Conservation (phyloP, 2,329 filamentous ascomycete species). For the Fusarium vanettenii region DNA sequence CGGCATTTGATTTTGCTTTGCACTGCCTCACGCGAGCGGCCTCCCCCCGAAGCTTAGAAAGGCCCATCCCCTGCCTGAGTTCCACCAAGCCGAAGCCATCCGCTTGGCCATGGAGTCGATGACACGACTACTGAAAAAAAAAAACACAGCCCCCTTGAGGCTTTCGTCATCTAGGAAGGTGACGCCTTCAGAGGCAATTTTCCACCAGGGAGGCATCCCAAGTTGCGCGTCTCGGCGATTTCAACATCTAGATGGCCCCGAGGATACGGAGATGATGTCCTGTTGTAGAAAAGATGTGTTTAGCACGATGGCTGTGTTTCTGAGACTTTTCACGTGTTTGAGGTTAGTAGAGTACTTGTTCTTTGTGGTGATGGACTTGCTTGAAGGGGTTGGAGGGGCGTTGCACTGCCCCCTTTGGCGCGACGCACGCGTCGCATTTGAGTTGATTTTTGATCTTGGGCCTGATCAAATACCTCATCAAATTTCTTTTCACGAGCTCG, state of each 20-base stretch:
- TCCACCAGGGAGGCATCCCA: background rate
- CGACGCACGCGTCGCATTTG: background rate
- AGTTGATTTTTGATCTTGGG: background rate
- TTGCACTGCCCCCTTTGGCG: background rate
- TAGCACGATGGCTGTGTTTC: background rate
- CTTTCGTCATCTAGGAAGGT: background rate
- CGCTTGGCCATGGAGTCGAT: background rate
- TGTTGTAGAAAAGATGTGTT: background rate
- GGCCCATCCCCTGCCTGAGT: background rate
- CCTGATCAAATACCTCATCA: background rate
- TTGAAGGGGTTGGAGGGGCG: background rate
- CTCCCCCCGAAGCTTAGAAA: background rate
- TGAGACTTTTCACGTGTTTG: background rate
- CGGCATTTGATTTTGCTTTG: background rate
- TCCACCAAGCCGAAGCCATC: background rate
- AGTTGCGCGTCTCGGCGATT: background rate
- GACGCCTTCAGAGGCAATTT: background rate
- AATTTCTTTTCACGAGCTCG: background rate
- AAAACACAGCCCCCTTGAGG: background rate
- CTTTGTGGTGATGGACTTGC: background rate
- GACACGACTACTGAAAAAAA: background rate
- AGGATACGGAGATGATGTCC: background rate
- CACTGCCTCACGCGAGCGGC: background rate
- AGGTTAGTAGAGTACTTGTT: background rate
- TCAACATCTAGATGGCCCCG: background rate